These are phyloP conservation scores for Pleurotus salmoneostramineus DNA, from an alignment of 768 basidiomycete species.

Conservation along the genomic window DNA sequence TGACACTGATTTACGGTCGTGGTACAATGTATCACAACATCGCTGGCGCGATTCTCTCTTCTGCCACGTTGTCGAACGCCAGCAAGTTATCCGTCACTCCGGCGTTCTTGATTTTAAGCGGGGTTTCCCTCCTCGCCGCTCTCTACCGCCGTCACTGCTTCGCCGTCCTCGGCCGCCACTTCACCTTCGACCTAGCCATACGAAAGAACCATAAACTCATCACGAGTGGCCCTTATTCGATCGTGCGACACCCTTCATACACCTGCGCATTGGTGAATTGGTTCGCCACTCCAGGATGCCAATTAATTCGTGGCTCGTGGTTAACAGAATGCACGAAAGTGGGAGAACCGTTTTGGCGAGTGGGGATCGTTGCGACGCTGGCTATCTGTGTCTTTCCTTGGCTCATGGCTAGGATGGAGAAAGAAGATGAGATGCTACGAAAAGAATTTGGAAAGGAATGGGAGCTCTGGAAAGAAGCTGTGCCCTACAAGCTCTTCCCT, in stretches of 20 bases:
- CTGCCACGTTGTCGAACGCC: background rate
- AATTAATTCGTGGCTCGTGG: background rate
- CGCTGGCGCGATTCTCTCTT: background rate
- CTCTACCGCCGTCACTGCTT: background rate
- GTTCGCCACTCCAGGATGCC: background rate
- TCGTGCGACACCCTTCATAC: conserved; percentile 1
- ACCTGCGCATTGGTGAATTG: background rate
- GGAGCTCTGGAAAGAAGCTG: conserved; percentile 20
- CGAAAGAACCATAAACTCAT: background rate
- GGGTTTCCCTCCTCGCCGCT: background rate
- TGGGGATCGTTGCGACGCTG: background rate
- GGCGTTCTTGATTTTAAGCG: background rate
- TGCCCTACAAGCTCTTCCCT: conserved; percentile 24
- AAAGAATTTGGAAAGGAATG: conserved; percentile 27
- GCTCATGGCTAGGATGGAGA: conserved; percentile 13
- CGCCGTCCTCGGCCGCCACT: background rate
- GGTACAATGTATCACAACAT: background rate
- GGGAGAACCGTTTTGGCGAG: background rate
- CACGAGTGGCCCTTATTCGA: background rate
- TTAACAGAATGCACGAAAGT: background rate
- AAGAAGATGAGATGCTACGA: conserved; percentile 24
- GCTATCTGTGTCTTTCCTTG: background rate
- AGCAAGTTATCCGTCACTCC: background rate
- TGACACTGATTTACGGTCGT: background rate
- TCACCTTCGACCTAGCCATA: background rate